Conservation (phyloP, 108 stramenopile genomes). For the Aurantiochytrium sp. region DNA sequence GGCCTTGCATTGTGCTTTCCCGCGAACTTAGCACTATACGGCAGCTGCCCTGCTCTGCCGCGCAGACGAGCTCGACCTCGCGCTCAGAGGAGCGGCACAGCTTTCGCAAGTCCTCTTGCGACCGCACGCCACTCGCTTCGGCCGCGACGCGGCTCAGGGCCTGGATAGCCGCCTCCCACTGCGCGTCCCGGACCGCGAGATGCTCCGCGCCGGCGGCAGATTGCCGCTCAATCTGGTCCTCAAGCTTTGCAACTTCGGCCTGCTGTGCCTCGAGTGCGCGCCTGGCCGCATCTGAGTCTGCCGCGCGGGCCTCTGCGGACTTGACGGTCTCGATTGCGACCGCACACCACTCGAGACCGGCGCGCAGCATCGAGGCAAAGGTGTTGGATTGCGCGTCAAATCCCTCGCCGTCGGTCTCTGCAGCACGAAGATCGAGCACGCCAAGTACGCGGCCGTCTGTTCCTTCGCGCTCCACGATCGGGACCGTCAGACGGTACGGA, state of each 20-base stretch:
- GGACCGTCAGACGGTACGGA: neutral
- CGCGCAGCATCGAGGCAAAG: neutral
- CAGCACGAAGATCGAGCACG: neutral
- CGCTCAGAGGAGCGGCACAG: neutral
- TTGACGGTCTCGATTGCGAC: neutral
- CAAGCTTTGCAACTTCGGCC: too few relatives aligned
- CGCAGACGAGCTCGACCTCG: neutral
- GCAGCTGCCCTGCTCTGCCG: neutral
- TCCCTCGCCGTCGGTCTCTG: neutral
- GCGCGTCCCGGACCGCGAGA: neutral
- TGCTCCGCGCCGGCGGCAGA: too few relatives aligned
- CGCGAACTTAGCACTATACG: neutral
- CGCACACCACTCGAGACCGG: neutral
- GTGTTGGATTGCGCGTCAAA: neutral
- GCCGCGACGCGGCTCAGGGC: neutral
- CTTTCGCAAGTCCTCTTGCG: neutral
- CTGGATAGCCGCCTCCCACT: neutral
- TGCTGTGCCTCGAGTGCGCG: too few relatives aligned
- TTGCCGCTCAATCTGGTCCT: too few relatives aligned
- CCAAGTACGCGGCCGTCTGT: neutral
- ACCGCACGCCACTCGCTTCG: neutral
- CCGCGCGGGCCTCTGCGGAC: neutral
- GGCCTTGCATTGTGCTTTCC: neutral
- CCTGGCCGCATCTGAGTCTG: too few relatives aligned
- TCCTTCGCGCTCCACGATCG: neutral